Percentiles rank a stretch among this genome's conserved stretches.
Conservation (phyloP, 805 yeast species). For the Candida sonorensis region DNA sequence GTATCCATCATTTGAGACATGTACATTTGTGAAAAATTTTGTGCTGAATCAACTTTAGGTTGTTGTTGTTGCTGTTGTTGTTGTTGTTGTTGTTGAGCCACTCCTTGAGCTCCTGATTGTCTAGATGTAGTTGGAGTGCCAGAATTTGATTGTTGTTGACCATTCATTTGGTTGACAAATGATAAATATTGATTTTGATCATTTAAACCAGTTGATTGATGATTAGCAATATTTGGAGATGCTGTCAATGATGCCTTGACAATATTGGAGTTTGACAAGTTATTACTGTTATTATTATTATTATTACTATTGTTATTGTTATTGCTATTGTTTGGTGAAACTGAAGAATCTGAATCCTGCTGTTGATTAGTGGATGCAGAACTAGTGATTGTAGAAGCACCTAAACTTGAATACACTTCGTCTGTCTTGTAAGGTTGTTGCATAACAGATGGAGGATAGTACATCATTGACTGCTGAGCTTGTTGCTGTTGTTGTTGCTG, state of each 20-base stretch:
- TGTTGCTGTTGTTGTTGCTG: slow-evolving; percentile 3
- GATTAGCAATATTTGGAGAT: slow-evolving; percentile 18
- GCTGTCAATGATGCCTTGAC: too few species aligned
- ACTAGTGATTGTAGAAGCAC: slow-evolving; percentile 1
- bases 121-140: too few species aligned
- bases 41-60: slow-evolving; percentile 12
- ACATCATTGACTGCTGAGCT: slow-evolving; percentile 4
- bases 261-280: too few species aligned
- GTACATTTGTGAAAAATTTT: slow-evolving; percentile 14
- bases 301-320: too few species aligned
- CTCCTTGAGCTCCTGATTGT: slow-evolving; percentile 2
- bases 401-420: slow-evolving; percentile 17
- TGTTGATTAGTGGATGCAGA: too few species aligned
- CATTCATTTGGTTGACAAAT: slow-evolving; percentile 16
- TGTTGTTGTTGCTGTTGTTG: slow-evolving; percentile 6
- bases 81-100: slow-evolving; percentile 2
- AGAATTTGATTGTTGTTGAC: slow-evolving; percentile 15
- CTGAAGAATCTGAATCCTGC: slow-evolving; percentile 8
- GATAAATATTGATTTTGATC: slow-evolving; percentile 17
- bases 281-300: too few species aligned
- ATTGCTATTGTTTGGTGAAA: slow-evolving; percentile 10
- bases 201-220: slow-evolving; percentile 14
- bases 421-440: slow-evolving; percentile 20
- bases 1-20: slow-evolving; percentile 19
- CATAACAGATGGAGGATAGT: slow-evolving; percentile 12